These are phyloP conservation scores for Pyricularia grisea DNA, from an alignment of 2,329 filamentous ascomycete genomes.

Conservation along the genomic window DNA sequence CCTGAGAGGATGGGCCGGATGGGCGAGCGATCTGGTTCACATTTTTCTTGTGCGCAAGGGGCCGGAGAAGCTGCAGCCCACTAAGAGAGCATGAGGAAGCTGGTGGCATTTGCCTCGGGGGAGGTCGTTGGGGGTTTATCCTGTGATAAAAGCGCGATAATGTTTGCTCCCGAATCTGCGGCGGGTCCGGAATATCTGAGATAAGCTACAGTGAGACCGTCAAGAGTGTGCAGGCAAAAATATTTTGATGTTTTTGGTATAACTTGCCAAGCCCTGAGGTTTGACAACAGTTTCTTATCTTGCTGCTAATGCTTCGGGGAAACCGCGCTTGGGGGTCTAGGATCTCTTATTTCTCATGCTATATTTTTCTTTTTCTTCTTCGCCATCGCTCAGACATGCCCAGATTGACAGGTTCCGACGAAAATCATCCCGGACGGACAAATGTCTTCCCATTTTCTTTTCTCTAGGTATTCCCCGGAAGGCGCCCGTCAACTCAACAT, in stretches of 20 bases:
- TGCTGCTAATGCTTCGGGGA: not conserved
- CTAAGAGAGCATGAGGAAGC: not conserved
- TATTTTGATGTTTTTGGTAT: not conserved
- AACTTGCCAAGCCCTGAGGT: not conserved
- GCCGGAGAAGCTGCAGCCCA: not conserved
- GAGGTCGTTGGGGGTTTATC: not conserved
- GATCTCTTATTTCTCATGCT: not conserved
- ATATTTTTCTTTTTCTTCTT: not conserved
- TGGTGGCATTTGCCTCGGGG: not conserved
- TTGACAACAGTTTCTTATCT: not conserved
- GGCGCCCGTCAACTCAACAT: not conserved
- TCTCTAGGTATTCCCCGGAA: not conserved
- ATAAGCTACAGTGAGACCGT: not conserved
- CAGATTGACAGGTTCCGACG: not conserved
- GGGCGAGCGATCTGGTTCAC: conserved; percentile 24
- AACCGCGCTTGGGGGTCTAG: not conserved
- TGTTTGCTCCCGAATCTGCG: not conserved
- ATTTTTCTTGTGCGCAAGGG: conserved; percentile 5
- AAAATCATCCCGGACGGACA: not conserved
- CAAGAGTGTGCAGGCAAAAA: not conserved
- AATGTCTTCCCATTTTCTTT: not conserved
- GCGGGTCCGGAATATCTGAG: not conserved
- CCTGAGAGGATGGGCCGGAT: conserved; percentile 44
- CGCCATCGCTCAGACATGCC: not conserved
- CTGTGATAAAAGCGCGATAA: not conserved